Evolutionary conservation across 169 alveolate genomes (phyloP).

Genomic region (Cytauxzoon felis): DNA sequence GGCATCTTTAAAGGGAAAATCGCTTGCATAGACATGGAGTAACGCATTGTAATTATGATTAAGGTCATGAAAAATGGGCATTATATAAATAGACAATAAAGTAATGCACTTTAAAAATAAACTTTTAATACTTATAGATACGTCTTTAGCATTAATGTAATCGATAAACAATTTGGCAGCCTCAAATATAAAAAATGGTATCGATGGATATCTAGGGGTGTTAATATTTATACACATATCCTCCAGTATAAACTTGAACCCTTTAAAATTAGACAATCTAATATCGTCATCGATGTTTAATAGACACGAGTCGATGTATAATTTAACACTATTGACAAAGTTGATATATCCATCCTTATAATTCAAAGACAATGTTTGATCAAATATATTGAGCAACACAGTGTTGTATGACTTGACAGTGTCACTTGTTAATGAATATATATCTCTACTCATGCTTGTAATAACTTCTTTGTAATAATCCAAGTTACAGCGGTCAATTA

Average conservation of each 20-base stretch:
- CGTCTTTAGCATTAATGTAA: background rate
- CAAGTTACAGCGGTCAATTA: no score
- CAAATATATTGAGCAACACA: no score
- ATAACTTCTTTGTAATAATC: no score
- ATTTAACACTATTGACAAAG: no score
- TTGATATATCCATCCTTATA: no score
- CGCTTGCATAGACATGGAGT: background rate
- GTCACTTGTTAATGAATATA: no score
- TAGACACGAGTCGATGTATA: no score
- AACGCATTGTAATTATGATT: background rate
- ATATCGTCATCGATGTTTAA: background rate
- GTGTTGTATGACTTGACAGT: no score
- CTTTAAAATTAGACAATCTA: background rate
- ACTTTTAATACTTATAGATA: background rate
- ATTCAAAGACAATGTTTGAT: no score
- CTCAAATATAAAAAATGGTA: background rate
- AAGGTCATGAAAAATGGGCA: background rate
- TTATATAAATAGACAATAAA: background rate
- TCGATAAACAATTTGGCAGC: background rate
- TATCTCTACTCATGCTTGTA: no score
- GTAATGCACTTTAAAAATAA: background rate
- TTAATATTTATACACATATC: background rate
- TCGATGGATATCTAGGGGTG: background rate
- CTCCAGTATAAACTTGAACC: background rate
- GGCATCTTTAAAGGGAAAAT: no score